phyloP scores from a whole-genome alignment of 176 grass and related monocot genomes.

The Carex myosuroides region DNA sequence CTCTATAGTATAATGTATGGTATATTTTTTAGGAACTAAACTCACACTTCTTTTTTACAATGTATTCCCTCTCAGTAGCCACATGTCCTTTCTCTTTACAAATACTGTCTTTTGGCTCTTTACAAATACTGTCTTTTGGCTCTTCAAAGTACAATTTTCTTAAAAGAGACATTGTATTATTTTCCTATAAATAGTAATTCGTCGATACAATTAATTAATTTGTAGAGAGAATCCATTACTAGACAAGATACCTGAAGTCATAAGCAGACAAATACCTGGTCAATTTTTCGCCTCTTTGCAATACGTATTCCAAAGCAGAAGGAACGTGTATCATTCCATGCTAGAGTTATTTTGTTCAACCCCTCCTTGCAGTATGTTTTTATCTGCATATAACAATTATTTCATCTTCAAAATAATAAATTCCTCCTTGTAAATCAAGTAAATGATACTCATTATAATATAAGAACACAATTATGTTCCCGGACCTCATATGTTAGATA shows the following conservation, averaged over 20 bases:
- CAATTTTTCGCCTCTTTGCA: slow-evolving; percentile 28
- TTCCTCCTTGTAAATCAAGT: background rate
- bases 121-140: background rate
- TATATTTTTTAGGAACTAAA: background rate
- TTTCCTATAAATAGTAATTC: background rate
- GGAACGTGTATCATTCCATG: slow-evolving; percentile 40
- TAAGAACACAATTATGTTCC: background rate
- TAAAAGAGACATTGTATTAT: background rate
- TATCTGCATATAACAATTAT: slow-evolving; percentile 33
- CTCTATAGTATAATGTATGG: background rate
- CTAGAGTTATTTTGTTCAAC: slow-evolving; percentile 50
- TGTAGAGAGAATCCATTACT: background rate
- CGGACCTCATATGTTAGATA: background rate
- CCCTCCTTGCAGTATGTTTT: slow-evolving; percentile 40
- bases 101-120: too few relatives aligned
- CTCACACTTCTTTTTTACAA: background rate
- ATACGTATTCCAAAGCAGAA: slow-evolving; percentile 61
- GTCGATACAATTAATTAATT: background rate
- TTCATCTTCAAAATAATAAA: slow-evolving; percentile 5
- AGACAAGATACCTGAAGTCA: background rate
- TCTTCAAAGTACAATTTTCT: background rate
- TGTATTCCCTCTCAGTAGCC: background rate
- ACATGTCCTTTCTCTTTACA: background rate
- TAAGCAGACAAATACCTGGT: slow-evolving; percentile 27
- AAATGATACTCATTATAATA: background rate